Conservation (phyloP, 306 rosid species). For the Senna siamea region DNA sequence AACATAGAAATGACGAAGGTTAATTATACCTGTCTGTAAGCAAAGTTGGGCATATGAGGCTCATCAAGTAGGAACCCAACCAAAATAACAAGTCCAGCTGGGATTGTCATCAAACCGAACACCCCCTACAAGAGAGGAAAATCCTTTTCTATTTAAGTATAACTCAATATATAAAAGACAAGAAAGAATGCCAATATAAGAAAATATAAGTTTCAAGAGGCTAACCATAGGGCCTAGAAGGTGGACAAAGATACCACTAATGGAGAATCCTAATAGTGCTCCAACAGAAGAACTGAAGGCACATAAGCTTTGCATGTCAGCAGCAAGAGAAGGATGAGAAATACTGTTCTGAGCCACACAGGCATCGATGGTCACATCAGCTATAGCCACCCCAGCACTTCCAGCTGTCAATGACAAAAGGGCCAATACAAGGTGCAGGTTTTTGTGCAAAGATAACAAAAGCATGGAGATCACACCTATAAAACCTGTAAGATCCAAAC, state of each 20-base stretch:
- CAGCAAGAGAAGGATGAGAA: slow-evolving; percentile 71
- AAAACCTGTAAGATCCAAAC: slow-evolving; percentile 54
- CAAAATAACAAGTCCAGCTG: slow-evolving; percentile 69
- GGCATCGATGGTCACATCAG: slow-evolving; percentile 97
- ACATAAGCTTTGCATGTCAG: slow-evolving; percentile 96
- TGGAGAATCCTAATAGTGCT: slow-evolving; percentile 76
- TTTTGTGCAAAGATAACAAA: slow-evolving; percentile 60
- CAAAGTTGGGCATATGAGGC: slow-evolving; percentile 59
- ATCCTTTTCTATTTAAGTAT: slow-evolving; percentile 10
- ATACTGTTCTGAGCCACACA: slow-evolving; percentile 96
- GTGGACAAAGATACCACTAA: slow-evolving; percentile 89
- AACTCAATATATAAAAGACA: slow-evolving; percentile 20
- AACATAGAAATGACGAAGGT: slow-evolving; percentile 12
- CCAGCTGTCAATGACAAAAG: slow-evolving; percentile 69
- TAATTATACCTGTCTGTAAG: slow-evolving; percentile 69
- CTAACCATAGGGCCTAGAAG: slow-evolving; percentile 87
- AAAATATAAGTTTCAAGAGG: slow-evolving; percentile 27
- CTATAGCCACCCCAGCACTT: slow-evolving; percentile 87
- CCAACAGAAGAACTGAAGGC: slow-evolving; percentile 88
- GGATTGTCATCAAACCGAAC: slow-evolving; percentile 83
- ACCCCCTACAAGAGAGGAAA: slow-evolving; percentile 67
- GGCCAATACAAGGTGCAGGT: slow-evolving; percentile 79
- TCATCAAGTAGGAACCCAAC: slow-evolving; percentile 77
- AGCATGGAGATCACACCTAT: slow-evolving; percentile 73
- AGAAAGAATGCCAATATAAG: slow-evolving; percentile 1